Evolutionary conservation across 495 filamentous ascomycete species (phyloP).

Genomic region (Penicillium taxi): DNA sequence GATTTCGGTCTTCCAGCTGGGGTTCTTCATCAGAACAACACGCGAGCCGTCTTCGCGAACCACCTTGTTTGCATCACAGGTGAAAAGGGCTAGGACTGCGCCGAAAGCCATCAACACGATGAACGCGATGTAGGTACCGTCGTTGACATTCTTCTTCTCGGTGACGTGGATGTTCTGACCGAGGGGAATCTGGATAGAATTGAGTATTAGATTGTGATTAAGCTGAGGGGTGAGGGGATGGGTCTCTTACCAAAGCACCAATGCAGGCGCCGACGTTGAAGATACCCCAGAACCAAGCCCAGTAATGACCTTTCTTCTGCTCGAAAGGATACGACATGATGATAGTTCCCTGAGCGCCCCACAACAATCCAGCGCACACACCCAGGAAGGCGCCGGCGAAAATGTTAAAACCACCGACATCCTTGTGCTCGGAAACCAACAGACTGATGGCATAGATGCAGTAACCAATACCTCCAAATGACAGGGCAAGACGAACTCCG

Average conservation of each 20-base stretch:
- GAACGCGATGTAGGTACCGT: constrained; percentile 47
- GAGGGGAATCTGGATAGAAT: constrained; percentile 27
- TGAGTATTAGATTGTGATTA: not conserved
- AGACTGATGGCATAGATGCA: constrained; percentile 37
- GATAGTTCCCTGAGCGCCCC: constrained; percentile 46
- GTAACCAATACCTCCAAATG: constrained; percentile 42
- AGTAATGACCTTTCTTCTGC: constrained; percentile 41
- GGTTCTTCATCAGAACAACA: constrained; percentile 76
- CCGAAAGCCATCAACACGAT: constrained; percentile 42
- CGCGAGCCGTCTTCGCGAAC: constrained; percentile 68
- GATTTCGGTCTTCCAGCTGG: constrained; percentile 51
- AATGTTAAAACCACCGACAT: constrained; percentile 66
- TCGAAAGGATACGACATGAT: constrained; percentile 48
- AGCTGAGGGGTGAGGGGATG: not conserved
- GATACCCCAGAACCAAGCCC: constrained; percentile 46
- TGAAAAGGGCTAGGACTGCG: constrained; percentile 51
- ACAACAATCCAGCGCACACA: constrained; percentile 42
- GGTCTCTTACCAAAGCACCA: constrained; percentile 33
- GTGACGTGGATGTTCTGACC: constrained; percentile 36
- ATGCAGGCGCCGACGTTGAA: constrained; percentile 47
- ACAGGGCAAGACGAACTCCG: constrained; percentile 35
- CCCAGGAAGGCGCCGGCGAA: constrained; percentile 49
- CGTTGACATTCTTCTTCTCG: constrained; percentile 30
- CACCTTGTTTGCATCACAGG: constrained; percentile 56
- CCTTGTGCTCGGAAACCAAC: constrained; percentile 58